Base-by-base conservation (phyloP, 148 eudicot genomes). In the Camellia japonica region DNA sequence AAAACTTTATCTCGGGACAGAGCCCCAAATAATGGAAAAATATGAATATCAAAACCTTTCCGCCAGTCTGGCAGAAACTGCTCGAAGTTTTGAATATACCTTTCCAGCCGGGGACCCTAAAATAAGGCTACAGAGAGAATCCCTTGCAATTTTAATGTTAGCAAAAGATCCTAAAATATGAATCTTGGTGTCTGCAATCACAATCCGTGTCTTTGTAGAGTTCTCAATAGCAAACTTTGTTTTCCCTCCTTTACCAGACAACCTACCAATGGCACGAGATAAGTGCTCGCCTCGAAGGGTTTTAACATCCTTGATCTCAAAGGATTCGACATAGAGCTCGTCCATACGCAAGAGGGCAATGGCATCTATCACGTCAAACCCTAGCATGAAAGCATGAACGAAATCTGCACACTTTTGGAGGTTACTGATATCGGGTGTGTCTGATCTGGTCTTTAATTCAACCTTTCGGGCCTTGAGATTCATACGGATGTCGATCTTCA, bases 91-190 rank as follows among this genome's bases (percentile, higher is more conserved):
- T 0, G 98, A 94, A 69, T 94, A 94, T 43, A 94, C 98, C 81
- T 94, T 94, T 15, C 97, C 98, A 49, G 98, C 98, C 47, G 98
- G 98, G 0, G 98, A 94, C 5, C 98, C 98, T 85, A 94, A 42
- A 30, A 94, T 94, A 19, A 94, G 88, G 74, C 93, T 94, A 78
- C 97, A 94, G 46, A 94, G 89, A 3, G 97, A 92, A 68, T 87
- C 89, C 41, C 97, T 87, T 0, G 97, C 97, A 56, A 94, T 79
- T 84, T 94, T 94, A 78, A 88, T 92, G 77, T 87, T 89, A 0
- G 93, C 79, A 80, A 87, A 87, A 0, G 97, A 86, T 2, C 98
- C 98, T 82, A 94, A 78, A 19, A 94, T 87, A 74, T 92, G 94
- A 82, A 94, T 94, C 86, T 87, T 87, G 9, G 87, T 68, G 75